phyloP scores from a whole-genome alignment of 129 eudicot species.

The Ambrosia artemisiifolia region DNA sequence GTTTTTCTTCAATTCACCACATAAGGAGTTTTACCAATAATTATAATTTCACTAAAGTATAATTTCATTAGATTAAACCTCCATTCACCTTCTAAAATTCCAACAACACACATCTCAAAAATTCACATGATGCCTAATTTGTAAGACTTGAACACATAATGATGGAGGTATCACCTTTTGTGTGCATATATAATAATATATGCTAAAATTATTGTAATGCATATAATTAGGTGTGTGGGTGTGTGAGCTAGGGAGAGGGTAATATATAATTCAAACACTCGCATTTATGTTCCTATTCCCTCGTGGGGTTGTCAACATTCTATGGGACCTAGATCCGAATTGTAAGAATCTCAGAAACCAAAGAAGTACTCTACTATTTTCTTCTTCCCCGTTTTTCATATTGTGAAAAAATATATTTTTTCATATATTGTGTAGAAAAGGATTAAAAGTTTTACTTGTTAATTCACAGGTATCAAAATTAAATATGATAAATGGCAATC shows the following conservation, averaged over 20 bases:
- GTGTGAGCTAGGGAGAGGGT: not conserved
- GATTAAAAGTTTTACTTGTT: not conserved
- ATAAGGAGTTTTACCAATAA: too few relatives aligned
- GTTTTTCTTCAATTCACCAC: too few relatives aligned
- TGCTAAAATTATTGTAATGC: not conserved
- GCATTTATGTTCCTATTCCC: constrained; percentile 31
- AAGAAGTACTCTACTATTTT: constrained; percentile 6
- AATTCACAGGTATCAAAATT: too few relatives aligned
- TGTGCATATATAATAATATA: not conserved
- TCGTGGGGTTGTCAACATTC: constrained; percentile 70
- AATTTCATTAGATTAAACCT: too few relatives aligned
- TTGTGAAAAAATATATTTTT: too few relatives aligned
- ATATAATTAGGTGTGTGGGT: not conserved
- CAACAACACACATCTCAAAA: too few relatives aligned
- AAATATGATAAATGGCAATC: too few relatives aligned
- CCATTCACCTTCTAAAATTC: too few relatives aligned
- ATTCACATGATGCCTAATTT: too few relatives aligned
- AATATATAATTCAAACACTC: constrained; percentile 28
- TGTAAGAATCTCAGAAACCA: constrained; percentile 39
- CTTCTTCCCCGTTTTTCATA: not conserved
- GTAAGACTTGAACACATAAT: too few relatives aligned
- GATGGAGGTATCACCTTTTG: not conserved
- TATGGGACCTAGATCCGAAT: constrained; percentile 63
- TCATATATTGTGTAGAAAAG: not conserved
- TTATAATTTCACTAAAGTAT: too few relatives aligned